Evolutionary conservation across 306 rosid species (phyloP), one percentile per base, ranked within the genome.

Genomic region (Crotalaria pallida): DNA sequence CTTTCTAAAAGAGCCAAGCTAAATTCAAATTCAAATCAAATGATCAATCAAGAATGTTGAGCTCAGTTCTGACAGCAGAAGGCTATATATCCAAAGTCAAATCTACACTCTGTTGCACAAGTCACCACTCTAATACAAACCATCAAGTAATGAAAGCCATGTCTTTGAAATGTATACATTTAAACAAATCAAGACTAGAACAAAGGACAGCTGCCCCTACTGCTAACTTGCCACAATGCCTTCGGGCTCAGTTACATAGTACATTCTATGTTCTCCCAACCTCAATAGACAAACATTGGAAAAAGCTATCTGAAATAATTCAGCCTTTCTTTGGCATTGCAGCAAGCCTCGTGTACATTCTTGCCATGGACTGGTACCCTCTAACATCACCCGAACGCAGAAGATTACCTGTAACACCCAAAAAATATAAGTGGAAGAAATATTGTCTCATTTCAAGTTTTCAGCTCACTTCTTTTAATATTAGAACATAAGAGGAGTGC

Each of bases 321-420:
- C 86, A 95, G 51, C 97, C 99, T 75, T 95, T 95, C 84, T 95
- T 91, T 50, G 97, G 96, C 96, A 95, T 95, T 72, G 96, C 96
- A 10, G 99, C 99, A 38, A 91, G 96, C 82, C 91, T 87, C 10
- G 97, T 83, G 80, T 91, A 95, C 99, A 95, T 95, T 78, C 88
- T 87, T 67, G 99, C 99, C 99, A 91, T 95, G 66, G 99, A 91
- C 69, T 85, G 92, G 74, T 59, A 87, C 43, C 99, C 99, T 82
- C 88, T 85, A 65, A 83, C 81, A 66, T 94, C 99, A 15, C 99
- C 97, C 0, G 97, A 82, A 17, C 96, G 96, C 78, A 95, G 78
- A 77, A 95, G 97, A 82, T 95, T 95, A 36, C 99, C 99, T 95
- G 74, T 67, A 29, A 29, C 51, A 9, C 62, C 41, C 45, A 51